Percentiles rank a stretch among this genome's conserved stretches.
These are phyloP conservation scores for Arthonia radiata DNA, from an alignment of 495 filamentous ascomycete species.

Conservation along the genomic window DNA sequence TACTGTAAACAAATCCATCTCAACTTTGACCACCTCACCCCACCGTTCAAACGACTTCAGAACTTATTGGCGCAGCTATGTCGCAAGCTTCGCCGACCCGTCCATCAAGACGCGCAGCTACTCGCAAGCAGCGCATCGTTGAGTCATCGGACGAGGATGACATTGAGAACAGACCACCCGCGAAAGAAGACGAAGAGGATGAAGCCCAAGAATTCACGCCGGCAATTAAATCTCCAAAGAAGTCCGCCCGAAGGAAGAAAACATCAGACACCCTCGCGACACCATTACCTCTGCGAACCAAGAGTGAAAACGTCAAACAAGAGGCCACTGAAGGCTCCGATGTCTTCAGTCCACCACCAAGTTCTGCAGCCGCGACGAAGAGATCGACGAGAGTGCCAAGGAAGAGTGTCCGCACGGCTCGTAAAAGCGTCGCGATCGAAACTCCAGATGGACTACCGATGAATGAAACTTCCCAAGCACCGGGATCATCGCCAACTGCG, in stretches of 20 bases:
- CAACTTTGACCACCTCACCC: too few species aligned
- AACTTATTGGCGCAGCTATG: too few species aligned
- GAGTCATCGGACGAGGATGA: conserved; percentile 57
- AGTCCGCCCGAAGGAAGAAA: conserved; percentile 9
- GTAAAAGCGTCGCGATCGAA: conserved; percentile 24
- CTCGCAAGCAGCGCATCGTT: conserved; percentile 41
- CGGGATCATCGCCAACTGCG: conserved; percentile 19
- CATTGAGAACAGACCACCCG: conserved; percentile 17
- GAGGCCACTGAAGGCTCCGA: conserved; percentile 33
- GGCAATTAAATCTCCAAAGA: conserved; percentile 12
- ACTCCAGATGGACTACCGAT: conserved; percentile 11
- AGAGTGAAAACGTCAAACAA: conserved; percentile 12
- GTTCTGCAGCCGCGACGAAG: conserved; percentile 39
- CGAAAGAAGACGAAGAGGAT: conserved; percentile 26
- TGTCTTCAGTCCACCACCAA: conserved; percentile 28
- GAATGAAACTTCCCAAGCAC: conserved; percentile 26
- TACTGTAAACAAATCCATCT: too few species aligned
- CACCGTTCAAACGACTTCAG: too few species aligned
- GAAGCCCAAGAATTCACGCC: conserved; percentile 61
- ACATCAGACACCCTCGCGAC: conserved; percentile 8
- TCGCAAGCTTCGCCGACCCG: conserved; percentile 39
- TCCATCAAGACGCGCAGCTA: conserved; percentile 47
- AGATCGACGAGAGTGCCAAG: conserved; percentile 38
- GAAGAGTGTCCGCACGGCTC: conserved; percentile 37
- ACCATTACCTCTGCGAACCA: too few species aligned